Conservation (phyloP, 2,329 filamentous ascomycete genomes). For the Amesomyces nigricolor region DNA sequence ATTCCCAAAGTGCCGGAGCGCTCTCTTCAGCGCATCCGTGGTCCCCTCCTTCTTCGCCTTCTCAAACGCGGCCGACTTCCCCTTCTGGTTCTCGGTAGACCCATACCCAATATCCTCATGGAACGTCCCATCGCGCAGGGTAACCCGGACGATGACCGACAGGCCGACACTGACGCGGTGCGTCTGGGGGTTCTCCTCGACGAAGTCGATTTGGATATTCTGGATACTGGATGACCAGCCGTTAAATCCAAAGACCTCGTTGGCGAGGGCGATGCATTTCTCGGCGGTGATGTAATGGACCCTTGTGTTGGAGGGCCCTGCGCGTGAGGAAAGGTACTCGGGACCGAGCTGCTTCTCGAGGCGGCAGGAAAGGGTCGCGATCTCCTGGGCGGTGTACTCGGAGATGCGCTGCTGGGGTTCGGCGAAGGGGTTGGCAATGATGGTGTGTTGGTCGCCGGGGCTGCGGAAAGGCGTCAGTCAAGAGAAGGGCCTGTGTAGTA, state of each 20-base stretch:
- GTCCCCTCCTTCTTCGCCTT: conserved; percentile 98
- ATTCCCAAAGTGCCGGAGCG: conserved; percentile 88
- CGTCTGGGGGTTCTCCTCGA: conserved; percentile 75
- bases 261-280: conserved; percentile 91
- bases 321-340: conserved; percentile 85
- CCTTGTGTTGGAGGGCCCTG: conserved; percentile 75
- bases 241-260: conserved; percentile 95
- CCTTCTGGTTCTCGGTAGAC: conserved; percentile 91
- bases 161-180: conserved; percentile 78
- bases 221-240: conserved; percentile 97
- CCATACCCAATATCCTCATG: conserved; percentile 98
- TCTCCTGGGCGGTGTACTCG: conserved; percentile 83
- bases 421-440: conserved; percentile 73
- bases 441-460: conserved; percentile 62
- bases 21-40: conserved; percentile 86
- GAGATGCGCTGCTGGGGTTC: conserved; percentile 62
- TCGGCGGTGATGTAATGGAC: conserved; percentile 95
- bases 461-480: conserved; percentile 36
- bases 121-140: conserved; percentile 86
- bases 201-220: conserved; percentile 91
- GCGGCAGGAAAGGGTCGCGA: conserved; percentile 77
- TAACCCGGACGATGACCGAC: conserved; percentile 86
- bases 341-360: conserved; percentile 92
- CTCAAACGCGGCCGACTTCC: conserved; percentile 92
- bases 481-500: too few relatives aligned